A percentile compares a stretch with the other conserved stretches of the same genome.
Conservation (phyloP, 1,284 basidiomycete species). For the Fereydounia khargensis region DNA sequence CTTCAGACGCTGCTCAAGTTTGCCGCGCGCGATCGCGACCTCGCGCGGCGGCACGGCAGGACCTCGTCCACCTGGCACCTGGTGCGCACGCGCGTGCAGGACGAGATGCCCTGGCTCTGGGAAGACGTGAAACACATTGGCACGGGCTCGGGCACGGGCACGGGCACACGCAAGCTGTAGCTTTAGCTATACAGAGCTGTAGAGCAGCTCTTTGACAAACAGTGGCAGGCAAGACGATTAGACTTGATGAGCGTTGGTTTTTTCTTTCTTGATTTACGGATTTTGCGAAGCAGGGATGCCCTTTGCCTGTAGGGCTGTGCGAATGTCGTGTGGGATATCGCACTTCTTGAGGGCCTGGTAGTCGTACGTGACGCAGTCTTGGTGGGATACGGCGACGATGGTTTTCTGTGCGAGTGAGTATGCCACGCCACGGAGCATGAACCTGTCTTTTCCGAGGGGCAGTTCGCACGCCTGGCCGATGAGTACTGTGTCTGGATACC, state of each 20-base stretch:
- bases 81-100: slow-evolving; percentile 5
- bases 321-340: slow-evolving; percentile 30
- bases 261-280: no score
- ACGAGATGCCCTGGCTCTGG: slow-evolving; percentile 30
- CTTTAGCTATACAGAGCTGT: no score
- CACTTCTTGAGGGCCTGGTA: slow-evolving; percentile 38
- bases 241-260: no score
- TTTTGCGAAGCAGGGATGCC: neutral
- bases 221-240: no score
- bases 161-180: no score
- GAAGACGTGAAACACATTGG: slow-evolving; percentile 10
- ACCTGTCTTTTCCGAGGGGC: slow-evolving; percentile 29
- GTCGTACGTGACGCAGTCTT: slow-evolving; percentile 43
- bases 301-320: slow-evolving; percentile 9
- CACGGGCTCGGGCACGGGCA: no score
- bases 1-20: slow-evolving; percentile 58
- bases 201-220: no score
- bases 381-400: slow-evolving; percentile 35
- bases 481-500: slow-evolving; percentile 36
- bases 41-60: neutral
- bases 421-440: slow-evolving; percentile 23
- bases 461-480: slow-evolving; percentile 31
- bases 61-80: slow-evolving; percentile 18
- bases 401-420: slow-evolving; percentile 33
- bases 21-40: slow-evolving; percentile 22